A percentile compares a stretch with the other conserved stretches of the same genome.
These are phyloP conservation scores for Irpex sp. DNA, from an alignment of 1,284 basidiomycete species.

Conservation along the genomic window DNA sequence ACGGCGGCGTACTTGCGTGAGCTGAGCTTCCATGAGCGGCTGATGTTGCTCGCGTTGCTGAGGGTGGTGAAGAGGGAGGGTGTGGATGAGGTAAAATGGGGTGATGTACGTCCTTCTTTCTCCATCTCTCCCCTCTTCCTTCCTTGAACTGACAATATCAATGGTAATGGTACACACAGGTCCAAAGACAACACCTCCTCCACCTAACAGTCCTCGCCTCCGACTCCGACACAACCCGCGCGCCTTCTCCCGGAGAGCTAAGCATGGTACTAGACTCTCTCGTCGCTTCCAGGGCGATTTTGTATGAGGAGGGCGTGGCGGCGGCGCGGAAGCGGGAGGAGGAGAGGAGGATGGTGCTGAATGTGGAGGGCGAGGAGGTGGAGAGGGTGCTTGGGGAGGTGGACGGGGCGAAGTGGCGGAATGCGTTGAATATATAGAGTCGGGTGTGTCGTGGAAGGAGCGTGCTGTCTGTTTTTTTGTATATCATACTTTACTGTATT, in stretches of 20 bases:
- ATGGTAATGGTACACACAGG: slow-evolving; percentile 31
- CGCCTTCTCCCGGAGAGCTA: slow-evolving; percentile 55
- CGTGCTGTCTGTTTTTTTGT: too few relatives aligned
- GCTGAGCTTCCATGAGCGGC: slow-evolving; percentile 82
- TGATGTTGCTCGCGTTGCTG: slow-evolving; percentile 86
- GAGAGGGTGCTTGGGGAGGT: slow-evolving; percentile 72
- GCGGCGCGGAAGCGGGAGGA: slow-evolving; percentile 49
- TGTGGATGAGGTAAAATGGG: slow-evolving; percentile 84
- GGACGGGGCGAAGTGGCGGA: slow-evolving; percentile 68
- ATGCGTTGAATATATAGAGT: slow-evolving; percentile 34
- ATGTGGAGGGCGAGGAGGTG: slow-evolving; percentile 68
- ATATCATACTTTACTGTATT: too few relatives aligned
- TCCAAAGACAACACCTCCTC: slow-evolving; percentile 63
- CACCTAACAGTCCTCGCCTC: slow-evolving; percentile 56
- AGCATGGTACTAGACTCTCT: slow-evolving; percentile 62
- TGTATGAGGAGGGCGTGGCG: slow-evolving; percentile 60
- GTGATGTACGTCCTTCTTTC: slow-evolving; percentile 50
- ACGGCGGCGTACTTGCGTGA: slow-evolving; percentile 79
- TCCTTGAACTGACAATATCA: too few relatives aligned
- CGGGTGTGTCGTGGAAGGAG: not conserved
- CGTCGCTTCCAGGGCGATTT: slow-evolving; percentile 65
- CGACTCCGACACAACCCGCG: slow-evolving; percentile 45
- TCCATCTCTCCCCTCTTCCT: not conserved
- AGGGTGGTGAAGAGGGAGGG: slow-evolving; percentile 84
- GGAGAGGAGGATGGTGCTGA: slow-evolving; percentile 62